These are phyloP conservation scores for Arthrinium puccinioides DNA, from an alignment of 2,329 filamentous ascomycete species.

Conservation along the genomic window DNA sequence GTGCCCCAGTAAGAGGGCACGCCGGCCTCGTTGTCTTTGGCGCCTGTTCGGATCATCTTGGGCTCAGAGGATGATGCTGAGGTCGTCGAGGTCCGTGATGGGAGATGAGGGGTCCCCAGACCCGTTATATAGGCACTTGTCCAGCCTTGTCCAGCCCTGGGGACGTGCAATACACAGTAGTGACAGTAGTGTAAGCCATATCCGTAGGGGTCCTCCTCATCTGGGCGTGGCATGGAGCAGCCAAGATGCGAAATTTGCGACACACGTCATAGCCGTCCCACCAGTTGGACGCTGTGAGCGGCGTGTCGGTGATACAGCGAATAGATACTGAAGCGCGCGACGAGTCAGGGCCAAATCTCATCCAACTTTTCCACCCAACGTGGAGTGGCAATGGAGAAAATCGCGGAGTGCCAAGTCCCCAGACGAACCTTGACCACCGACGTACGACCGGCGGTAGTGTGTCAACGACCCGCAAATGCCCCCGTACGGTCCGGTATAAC, in stretches of 20 bases:
- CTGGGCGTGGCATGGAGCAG: not conserved
- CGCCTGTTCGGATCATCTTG: slow-evolving; percentile 10
- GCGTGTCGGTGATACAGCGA: no score
- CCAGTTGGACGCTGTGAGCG: not conserved
- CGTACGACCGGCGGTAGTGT: slow-evolving; percentile 3
- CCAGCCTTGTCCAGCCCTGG: not conserved
- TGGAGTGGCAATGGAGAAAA: slow-evolving; percentile 2
- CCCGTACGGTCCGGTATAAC: not conserved
- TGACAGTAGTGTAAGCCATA: no score
- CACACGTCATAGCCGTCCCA: slow-evolving; percentile 2
- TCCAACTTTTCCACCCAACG: no score
- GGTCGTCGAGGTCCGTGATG: slow-evolving; percentile 1
- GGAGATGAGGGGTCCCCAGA: slow-evolving; percentile 2
- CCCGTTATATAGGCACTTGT: slow-evolving; percentile 1
- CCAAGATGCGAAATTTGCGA: slow-evolving; percentile 2
- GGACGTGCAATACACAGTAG: no score
- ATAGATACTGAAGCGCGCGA: no score
- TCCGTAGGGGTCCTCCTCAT: slow-evolving; percentile 1
- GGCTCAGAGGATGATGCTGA: not conserved
- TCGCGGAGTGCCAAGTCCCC: slow-evolving; percentile 1
- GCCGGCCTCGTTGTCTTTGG: slow-evolving; percentile 17
- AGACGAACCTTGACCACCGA: slow-evolving; percentile 1
- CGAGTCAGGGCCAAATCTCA: no score
- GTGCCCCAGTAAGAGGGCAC: slow-evolving; percentile 23
- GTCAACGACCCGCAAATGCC: not conserved